Conservation (phyloP, 768 basidiomycete species). For the Lactifluus pinguis region DNA sequence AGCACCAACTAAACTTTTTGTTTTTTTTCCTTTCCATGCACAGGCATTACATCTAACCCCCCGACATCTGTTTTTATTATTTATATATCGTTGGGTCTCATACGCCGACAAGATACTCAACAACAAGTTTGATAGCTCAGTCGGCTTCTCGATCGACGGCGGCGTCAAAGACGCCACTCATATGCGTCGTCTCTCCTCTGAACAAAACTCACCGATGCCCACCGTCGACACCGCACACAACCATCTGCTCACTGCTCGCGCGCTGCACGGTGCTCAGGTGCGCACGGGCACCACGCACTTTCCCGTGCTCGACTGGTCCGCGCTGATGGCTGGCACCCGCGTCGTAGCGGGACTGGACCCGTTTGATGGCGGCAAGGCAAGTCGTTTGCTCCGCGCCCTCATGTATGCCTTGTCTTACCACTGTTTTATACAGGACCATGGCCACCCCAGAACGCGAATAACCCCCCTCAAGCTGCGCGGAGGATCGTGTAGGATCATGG, state of each 20-base stretch:
- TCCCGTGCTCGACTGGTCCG: constrained; percentile 74
- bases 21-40: neutral
- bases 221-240: constrained; percentile 63
- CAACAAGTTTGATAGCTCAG: constrained; percentile 64
- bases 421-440: neutral
- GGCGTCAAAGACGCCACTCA: constrained; percentile 82
- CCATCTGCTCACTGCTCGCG: constrained; percentile 70
- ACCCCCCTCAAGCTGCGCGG: neutral
- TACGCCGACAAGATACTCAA: constrained; percentile 64
- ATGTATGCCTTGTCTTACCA: neutral
- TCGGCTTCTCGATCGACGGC: constrained; percentile 76
- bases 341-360: constrained; percentile 60
- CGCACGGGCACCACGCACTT: constrained; percentile 40
- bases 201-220: constrained; percentile 64
- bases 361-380: constrained; percentile 27
- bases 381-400: too few relatives aligned
- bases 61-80: too few relatives aligned
- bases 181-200: constrained; percentile 59
- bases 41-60: too few relatives aligned
- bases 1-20: neutral
- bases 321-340: constrained; percentile 67
- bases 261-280: constrained; percentile 46
- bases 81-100: constrained; percentile 33
- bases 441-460: constrained; percentile 6
- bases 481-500: neutral